Conservation (phyloP, 1,139 yeast species). For the Candida sojae region DNA sequence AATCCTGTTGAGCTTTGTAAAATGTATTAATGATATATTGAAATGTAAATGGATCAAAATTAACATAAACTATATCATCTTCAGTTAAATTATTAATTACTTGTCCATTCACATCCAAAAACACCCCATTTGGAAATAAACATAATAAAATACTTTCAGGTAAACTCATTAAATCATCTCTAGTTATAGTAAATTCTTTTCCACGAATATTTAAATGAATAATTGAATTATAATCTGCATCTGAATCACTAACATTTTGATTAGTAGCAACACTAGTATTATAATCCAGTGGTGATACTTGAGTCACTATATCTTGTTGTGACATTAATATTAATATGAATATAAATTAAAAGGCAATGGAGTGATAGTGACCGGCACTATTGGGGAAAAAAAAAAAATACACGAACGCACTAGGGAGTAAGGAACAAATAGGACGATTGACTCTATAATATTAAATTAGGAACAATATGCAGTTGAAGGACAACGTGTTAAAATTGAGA, state of each 20-base stretch:
- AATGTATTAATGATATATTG: constrained; percentile 76
- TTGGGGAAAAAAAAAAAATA: not conserved
- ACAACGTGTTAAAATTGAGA: too few species aligned
- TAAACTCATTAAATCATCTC: constrained; percentile 86
- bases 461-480: too few species aligned
- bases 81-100: constrained; percentile 78
- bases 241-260: constrained; percentile 28
- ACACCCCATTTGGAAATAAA: constrained; percentile 87
- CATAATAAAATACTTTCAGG: constrained; percentile 91
- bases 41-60: constrained; percentile 85
- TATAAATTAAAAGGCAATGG: not conserved
- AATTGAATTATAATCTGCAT: constrained; percentile 59
- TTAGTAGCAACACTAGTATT: constrained; percentile 13
- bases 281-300: constrained; percentile 51
- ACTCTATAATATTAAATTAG: too few species aligned
- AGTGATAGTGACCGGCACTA: not conserved
- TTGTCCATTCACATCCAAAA: constrained; percentile 71
- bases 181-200: constrained; percentile 62
- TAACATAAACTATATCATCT: constrained; percentile 74
- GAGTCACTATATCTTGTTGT: constrained; percentile 54
- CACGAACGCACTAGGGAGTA: too few species aligned
- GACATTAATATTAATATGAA: constrained; percentile 9
- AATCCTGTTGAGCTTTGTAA: constrained; percentile 46
- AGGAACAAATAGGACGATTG: too few species aligned
- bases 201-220: constrained; percentile 72